Percentiles rank a stretch among this genome's conserved stretches.
These are phyloP conservation scores for Diaporthe capsici DNA, from an alignment of 2,329 filamentous ascomycete species.

Conservation along the genomic window DNA sequence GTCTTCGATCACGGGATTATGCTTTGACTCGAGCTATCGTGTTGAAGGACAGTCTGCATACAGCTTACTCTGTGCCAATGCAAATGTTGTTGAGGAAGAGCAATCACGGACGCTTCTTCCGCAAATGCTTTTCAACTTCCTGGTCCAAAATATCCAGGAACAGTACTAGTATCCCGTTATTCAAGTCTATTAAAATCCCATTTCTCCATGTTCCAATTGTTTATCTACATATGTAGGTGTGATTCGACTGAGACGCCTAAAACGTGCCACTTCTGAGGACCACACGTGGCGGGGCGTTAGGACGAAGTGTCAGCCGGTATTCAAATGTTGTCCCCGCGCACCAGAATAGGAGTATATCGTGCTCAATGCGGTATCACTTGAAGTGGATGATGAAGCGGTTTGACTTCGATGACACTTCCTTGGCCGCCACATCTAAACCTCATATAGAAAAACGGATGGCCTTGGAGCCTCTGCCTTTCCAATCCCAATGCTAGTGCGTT, in stretches of 20 bases:
- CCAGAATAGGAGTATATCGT: not conserved
- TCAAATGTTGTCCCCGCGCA: not conserved
- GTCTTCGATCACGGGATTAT: not conserved
- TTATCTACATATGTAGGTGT: not conserved
- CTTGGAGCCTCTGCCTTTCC: not conserved
- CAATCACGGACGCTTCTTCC: not conserved
- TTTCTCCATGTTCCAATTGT: not conserved
- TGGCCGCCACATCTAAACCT: slow-evolving; percentile 5
- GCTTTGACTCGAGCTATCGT: not conserved
- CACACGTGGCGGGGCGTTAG: not conserved
- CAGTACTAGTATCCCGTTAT: no score
- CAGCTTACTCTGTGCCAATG: not conserved
- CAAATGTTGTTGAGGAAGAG: not conserved
- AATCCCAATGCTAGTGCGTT: slow-evolving; percentile 12
- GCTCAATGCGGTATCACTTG: not conserved
- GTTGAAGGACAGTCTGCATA: not conserved
- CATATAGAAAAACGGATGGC: not conserved
- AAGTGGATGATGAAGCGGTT: slow-evolving; percentile 1
- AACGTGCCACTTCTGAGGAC: not conserved
- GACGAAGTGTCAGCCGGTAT: not conserved
- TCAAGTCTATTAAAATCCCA: not conserved
- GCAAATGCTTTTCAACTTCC: not conserved
- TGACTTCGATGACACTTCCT: not conserved
- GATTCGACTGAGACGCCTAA: not conserved
- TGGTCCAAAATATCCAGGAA: not conserved